These are phyloP conservation scores for Polychytrium aggregatum DNA, from an alignment of 192 early-diverging fungal genomes.

Conservation along the genomic window DNA sequence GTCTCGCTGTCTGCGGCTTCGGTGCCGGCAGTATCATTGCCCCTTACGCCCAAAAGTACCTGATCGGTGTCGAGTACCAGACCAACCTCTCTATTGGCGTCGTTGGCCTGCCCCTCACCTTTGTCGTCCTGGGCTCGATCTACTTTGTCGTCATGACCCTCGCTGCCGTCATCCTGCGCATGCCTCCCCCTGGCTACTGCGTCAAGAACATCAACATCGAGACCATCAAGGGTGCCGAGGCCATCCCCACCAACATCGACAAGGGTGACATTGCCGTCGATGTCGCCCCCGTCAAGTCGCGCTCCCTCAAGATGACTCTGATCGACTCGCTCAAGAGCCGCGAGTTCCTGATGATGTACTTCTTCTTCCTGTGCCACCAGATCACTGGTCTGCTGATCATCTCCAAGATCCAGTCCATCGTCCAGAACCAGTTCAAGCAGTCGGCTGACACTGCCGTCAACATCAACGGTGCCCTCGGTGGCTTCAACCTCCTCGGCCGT, in stretches of 20 bases:
- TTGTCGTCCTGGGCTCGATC: conserved; percentile 48
- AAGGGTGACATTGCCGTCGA: conserved; percentile 1
- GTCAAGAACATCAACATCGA: conserved; percentile 50
- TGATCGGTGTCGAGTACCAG: conserved; percentile 28
- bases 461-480: conserved; percentile 23
- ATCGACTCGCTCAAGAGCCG: conserved; percentile 10
- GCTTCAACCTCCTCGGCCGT: conserved; percentile 23
- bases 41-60: conserved; percentile 46
- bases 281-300: not conserved
- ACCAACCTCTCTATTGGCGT: conserved; percentile 8
- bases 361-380: conserved; percentile 38
- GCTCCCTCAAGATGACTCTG: conserved; percentile 12
- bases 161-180: conserved; percentile 15
- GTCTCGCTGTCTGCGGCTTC: conserved; percentile 67
- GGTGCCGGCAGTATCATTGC: conserved; percentile 61
- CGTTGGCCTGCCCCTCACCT: conserved; percentile 48
- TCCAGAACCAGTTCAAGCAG: conserved; percentile 17
- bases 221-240: conserved; percentile 26
- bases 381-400: conserved; percentile 31
- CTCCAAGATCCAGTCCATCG: conserved; percentile 28
- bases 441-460: conserved; percentile 5
- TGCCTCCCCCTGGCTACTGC: conserved; percentile 50
- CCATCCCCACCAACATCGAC: not conserved
- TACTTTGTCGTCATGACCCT: conserved; percentile 48
- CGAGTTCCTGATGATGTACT: conserved; percentile 25